A percentile compares a stretch with the other conserved stretches of the same genome.
Conservation (phyloP, 2,329 filamentous ascomycete genomes). For the Botrytis tulipae region DNA sequence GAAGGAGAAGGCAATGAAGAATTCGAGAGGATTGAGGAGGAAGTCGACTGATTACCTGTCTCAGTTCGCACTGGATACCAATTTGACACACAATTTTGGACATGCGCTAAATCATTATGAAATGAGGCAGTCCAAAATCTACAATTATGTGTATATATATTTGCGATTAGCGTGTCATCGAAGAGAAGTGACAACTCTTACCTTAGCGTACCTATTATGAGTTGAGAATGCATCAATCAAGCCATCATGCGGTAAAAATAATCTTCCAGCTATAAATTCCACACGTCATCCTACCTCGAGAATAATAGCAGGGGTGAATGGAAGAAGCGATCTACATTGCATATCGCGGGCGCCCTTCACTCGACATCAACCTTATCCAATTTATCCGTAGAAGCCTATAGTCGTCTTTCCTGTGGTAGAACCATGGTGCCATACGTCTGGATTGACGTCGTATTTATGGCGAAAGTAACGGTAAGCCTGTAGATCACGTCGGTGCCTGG, state of each 20-base stretch:
- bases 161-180: background rate
- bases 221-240: background rate
- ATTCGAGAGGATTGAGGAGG: conserved; percentile 35
- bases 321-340: background rate
- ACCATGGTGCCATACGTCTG: background rate
- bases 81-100: background rate
- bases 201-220: background rate
- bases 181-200: background rate
- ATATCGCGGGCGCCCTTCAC: background rate
- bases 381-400: background rate
- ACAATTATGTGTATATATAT: background rate
- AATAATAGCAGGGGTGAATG: background rate
- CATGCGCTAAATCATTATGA: background rate
- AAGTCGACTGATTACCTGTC: conserved; percentile 31
- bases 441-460: background rate
- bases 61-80: background rate
- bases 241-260: background rate
- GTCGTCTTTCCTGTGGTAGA: background rate
- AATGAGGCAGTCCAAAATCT: background rate
- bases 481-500: background rate
- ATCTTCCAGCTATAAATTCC: background rate
- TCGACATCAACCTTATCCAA: background rate
- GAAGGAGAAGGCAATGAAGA: conserved; percentile 28
- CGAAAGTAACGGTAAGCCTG: background rate
- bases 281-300: background rate